Conservation (phyloP, 805 yeast genomes). For the Yarrowia sp. region DNA sequence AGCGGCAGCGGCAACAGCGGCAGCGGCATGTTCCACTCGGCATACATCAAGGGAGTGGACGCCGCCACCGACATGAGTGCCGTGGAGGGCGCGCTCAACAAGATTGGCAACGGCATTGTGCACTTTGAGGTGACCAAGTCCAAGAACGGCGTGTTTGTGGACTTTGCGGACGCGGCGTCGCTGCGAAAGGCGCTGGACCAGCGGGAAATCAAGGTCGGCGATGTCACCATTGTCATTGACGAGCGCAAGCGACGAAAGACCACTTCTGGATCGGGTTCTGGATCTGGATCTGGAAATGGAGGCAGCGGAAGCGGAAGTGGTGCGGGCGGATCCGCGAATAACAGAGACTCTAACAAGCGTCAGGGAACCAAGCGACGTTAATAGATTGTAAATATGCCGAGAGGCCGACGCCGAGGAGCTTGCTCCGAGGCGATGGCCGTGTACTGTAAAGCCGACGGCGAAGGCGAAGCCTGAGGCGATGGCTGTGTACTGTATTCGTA, state of each 20-base stretch:
- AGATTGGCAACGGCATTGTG: constrained; percentile 37
- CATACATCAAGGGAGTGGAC: constrained; percentile 40
- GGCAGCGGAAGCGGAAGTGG: not conserved
- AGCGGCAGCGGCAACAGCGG: too few relatives aligned
- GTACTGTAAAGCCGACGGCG: too few relatives aligned
- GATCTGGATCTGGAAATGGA: not conserved
- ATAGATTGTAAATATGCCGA: constrained; percentile 3
- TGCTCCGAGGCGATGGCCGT: not conserved
- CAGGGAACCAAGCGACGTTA: constrained; percentile 26
- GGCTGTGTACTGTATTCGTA: too few relatives aligned
- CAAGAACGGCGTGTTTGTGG: constrained; percentile 42
- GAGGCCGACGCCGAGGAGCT: not conserved
- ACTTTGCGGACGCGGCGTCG: constrained; percentile 38
- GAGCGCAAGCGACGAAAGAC: constrained; percentile 37
- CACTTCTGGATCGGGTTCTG: not conserved
- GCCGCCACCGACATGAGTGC: constrained; percentile 34
- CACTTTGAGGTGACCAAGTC: constrained; percentile 40
- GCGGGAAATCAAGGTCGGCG: constrained; percentile 38
- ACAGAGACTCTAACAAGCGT: constrained; percentile 25
- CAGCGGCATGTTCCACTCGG: constrained; percentile 38
- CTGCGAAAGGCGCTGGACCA: constrained; percentile 37
- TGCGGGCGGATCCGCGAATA: not conserved
- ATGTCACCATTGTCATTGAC: constrained; percentile 36
- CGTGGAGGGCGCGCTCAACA: constrained; percentile 36
- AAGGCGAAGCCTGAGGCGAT: too few relatives aligned